These are phyloP conservation scores for Phytophthora sp. DNA, from an alignment of 352 stramenopile genomes.

Conservation along the genomic window DNA sequence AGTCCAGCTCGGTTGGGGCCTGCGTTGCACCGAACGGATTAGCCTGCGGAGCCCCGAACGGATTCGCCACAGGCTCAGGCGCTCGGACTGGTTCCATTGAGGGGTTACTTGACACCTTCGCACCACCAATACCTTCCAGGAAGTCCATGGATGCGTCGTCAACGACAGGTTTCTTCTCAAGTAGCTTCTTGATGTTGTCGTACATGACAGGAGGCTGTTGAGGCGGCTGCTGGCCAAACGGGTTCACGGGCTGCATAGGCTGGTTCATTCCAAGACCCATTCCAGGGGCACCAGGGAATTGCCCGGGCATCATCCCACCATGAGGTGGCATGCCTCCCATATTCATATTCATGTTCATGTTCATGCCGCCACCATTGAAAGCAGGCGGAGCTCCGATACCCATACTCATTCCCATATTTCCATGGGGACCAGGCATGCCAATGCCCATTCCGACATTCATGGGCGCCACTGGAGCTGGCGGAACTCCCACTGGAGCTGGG, in stretches of 20 bases:
- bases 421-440: constrained; percentile 10
- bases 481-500: constrained; percentile 24
- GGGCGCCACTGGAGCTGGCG: constrained; percentile 35
- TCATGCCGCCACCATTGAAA: constrained; percentile 20
- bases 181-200: constrained; percentile 85
- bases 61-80: constrained; percentile 19
- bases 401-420: constrained; percentile 35
- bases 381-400: constrained; percentile 14
- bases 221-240: constrained; percentile 35
- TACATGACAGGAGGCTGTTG: constrained; percentile 69
- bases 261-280: constrained; percentile 33
- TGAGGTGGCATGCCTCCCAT: constrained; percentile 32
- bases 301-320: constrained; percentile 26
- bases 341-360: constrained; percentile 27
- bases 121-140: constrained; percentile 55
- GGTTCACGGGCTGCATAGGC: constrained; percentile 29
- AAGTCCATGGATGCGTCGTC: constrained; percentile 71
- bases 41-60: constrained; percentile 18
- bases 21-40: constrained; percentile 21
- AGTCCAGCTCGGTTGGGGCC: constrained; percentile 20
- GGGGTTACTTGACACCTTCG: constrained; percentile 12
- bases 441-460: constrained; percentile 36
- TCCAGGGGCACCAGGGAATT: constrained; percentile 23
- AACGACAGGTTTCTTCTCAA: constrained; percentile 75
- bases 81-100: constrained; percentile 15